Conservation (phyloP, 495 filamentous ascomycete genomes). For the Articulospora tetracladia region DNA sequence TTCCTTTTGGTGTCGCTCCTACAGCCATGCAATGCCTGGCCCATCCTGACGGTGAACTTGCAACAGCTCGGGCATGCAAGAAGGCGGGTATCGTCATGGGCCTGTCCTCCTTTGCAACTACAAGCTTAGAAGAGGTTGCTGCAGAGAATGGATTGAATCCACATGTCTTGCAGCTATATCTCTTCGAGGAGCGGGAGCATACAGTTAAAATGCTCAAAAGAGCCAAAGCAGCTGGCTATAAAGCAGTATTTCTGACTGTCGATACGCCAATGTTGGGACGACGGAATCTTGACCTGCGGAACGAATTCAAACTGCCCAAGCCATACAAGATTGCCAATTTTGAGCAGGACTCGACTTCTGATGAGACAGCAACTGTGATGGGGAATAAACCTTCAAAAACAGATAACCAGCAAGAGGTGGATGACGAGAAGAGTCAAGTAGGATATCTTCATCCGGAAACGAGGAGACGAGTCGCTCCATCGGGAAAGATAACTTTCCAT, state of each 20-base stretch:
- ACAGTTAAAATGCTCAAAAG: constrained; percentile 29
- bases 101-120: constrained; percentile 50
- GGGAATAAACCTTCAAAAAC: not conserved
- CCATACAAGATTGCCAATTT: not conserved
- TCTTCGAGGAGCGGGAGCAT: constrained; percentile 35
- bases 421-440: not conserved
- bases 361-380: constrained; percentile 10
- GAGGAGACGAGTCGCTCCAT: not conserved
- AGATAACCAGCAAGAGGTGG: not conserved
- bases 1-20: constrained; percentile 38
- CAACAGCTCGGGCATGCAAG: constrained; percentile 21
- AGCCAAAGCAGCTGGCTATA: constrained; percentile 28
- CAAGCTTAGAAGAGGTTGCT: constrained; percentile 48
- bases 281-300: constrained; percentile 37
- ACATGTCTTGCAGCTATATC: constrained; percentile 43
- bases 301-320: constrained; percentile 6
- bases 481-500: not conserved
- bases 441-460: not conserved
- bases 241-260: constrained; percentile 35
- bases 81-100: constrained; percentile 46
- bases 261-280: constrained; percentile 27
- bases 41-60: constrained; percentile 46
- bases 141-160: constrained; percentile 34
- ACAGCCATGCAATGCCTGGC: constrained; percentile 43
- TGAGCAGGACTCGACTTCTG: not conserved